Percentiles rank a stretch among this genome's conserved stretches.
These are phyloP conservation scores for Colletotrichum cuscutae DNA, from an alignment of 2,329 filamentous ascomycete genomes.

Conservation along the genomic window DNA sequence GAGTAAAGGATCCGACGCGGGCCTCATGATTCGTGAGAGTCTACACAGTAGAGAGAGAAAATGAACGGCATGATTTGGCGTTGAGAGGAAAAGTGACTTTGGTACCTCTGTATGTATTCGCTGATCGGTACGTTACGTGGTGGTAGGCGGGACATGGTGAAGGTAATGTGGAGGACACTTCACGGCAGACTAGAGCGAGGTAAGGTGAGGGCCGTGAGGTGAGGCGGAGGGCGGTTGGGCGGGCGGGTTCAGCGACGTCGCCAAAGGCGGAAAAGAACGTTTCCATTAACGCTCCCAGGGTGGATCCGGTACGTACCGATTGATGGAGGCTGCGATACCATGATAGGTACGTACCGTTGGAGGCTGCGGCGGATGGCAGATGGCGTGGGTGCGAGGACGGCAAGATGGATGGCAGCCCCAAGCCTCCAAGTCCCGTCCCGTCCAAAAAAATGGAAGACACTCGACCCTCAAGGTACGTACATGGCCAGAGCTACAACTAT, in stretches of 20 bases:
- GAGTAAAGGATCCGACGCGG: background rate
- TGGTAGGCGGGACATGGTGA: background rate
- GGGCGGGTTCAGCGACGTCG: slow-evolving; percentile 13
- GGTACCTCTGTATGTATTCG: background rate
- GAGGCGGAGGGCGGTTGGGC: background rate
- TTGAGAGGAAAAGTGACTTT: background rate
- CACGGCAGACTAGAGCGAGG: background rate
- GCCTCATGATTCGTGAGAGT: background rate
- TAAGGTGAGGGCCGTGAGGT: background rate
- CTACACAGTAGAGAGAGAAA: background rate
- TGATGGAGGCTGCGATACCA: background rate
- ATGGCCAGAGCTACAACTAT: background rate
- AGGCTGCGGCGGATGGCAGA: slow-evolving; percentile 8
- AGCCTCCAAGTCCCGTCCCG: background rate
- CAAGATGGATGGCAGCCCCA: background rate
- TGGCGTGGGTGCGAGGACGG: background rate
- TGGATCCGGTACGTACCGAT: background rate
- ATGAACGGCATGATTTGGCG: background rate
- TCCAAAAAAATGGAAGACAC: background rate
- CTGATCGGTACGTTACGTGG: background rate
- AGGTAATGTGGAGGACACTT: background rate
- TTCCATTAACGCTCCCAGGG: slow-evolving; percentile 33
- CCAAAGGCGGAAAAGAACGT: slow-evolving; percentile 34
- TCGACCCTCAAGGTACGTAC: background rate
- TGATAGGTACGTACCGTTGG: background rate